These are phyloP conservation scores for Hyaloperonospora arabidopsidis DNA, from an alignment of 352 stramenopile genomes.

Conservation along the genomic window DNA sequence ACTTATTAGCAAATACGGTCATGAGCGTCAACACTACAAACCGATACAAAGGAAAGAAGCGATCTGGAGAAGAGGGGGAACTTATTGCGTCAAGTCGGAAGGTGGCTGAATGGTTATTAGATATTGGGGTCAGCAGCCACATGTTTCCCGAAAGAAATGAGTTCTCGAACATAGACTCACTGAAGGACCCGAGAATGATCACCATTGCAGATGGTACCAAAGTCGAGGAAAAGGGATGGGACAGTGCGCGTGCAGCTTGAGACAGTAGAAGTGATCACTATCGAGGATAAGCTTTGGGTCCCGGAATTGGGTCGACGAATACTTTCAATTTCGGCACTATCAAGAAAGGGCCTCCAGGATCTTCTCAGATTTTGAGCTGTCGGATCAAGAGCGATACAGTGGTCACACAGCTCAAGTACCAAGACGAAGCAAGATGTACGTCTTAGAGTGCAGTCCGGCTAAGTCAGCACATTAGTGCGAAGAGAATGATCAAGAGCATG, in stretches of 20 bases:
- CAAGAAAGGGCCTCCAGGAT: neutral
- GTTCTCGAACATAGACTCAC: neutral
- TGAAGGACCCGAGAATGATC: neutral
- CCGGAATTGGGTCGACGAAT: neutral
- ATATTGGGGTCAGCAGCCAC: no score
- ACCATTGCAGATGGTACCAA: neutral
- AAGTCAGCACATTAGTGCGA: neutral
- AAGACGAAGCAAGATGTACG: neutral
- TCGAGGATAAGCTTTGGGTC: neutral
- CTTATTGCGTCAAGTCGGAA: neutral
- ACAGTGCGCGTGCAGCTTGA: neutral
- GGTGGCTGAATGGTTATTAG: neutral
- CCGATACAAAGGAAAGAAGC: neutral
- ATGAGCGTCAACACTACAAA: slow-evolving; percentile 1
- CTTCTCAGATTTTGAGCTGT: neutral
- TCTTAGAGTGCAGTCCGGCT: neutral
- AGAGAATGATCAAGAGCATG: neutral
- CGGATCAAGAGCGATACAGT: neutral
- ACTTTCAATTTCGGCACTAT: neutral
- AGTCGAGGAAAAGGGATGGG: neutral
- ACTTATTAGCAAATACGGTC: neutral
- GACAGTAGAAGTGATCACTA: neutral
- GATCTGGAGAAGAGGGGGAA: neutral
- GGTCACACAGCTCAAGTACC: neutral
- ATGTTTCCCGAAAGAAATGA: no score